phyloP scores from a whole-genome alignment of 805 yeast genomes.

The Metschnikowia sp. region DNA sequence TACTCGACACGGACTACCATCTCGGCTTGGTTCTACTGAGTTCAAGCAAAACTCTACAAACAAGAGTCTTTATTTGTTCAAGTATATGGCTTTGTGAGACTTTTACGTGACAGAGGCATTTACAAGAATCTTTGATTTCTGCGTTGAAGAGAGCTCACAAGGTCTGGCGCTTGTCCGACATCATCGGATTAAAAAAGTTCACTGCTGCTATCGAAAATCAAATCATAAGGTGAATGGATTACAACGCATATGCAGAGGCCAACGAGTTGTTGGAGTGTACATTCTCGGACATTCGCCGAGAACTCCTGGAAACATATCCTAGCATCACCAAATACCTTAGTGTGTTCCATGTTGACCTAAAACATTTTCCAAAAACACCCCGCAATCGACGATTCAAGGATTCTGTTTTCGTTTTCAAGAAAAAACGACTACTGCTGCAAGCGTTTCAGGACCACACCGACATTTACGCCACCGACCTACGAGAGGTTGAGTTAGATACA shows the following conservation, averaged over 20 bases:
- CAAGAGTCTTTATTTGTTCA: too few relatives aligned
- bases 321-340: constrained; percentile 19
- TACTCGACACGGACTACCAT: too few relatives aligned
- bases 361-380: neutral
- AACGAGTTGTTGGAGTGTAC: neutral
- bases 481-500: constrained; percentile 20
- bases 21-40: too few relatives aligned
- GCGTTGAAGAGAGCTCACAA: too few relatives aligned
- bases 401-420: constrained; percentile 27
- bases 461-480: constrained; percentile 22
- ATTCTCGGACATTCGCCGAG: neutral
- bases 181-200: too few relatives aligned
- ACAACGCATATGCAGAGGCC: neutral
- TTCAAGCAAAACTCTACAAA: too few relatives aligned
- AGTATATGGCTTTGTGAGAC: too few relatives aligned
- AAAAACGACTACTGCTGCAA: constrained; percentile 22
- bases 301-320: constrained; percentile 2
- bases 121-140: too few relatives aligned
- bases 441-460: constrained; percentile 13
- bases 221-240: neutral
- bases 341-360: constrained; percentile 19
- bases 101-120: too few relatives aligned
- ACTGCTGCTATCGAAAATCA: too few relatives aligned
- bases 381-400: constrained; percentile 9
- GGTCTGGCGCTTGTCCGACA: too few relatives aligned